A percentile compares a stretch with the other conserved stretches of the same genome.
phyloP scores from a whole-genome alignment of 2,329 filamentous ascomycete species.

The Diaporthe vaccinii region DNA sequence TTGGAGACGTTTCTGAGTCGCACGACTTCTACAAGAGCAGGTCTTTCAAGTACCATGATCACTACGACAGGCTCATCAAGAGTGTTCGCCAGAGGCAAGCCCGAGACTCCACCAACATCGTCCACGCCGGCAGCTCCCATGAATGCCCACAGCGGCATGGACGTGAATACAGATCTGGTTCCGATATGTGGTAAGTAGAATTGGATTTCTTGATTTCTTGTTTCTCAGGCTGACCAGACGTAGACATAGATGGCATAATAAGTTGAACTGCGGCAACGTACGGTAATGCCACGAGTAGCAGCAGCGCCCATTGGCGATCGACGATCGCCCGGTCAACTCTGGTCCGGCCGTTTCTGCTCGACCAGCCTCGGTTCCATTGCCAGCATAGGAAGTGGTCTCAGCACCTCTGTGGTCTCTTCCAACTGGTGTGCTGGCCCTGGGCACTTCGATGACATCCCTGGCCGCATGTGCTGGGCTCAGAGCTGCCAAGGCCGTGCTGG shows the following conservation, averaged over 20 bases:
- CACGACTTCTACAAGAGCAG: too few relatives aligned
- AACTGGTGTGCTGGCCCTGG: slow-evolving; percentile 3
- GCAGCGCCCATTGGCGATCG: slow-evolving; percentile 27
- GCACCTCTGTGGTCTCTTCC: not conserved
- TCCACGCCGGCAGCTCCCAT: not conserved
- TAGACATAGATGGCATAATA: too few relatives aligned
- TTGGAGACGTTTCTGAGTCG: too few relatives aligned
- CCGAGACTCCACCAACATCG: too few relatives aligned
- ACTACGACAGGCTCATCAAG: too few relatives aligned
- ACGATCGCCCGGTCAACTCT: slow-evolving; percentile 22
- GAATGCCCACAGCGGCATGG: not conserved
- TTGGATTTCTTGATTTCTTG: too few relatives aligned
- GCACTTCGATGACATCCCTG: not conserved
- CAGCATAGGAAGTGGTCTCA: not conserved
- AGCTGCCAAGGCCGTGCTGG: slow-evolving; percentile 9
- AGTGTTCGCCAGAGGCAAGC: too few relatives aligned
- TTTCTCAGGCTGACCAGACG: too few relatives aligned
- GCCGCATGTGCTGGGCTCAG: not conserved
- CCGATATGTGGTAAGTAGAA: too few relatives aligned
- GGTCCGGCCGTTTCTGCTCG: not conserved
- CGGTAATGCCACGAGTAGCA: slow-evolving; percentile 57
- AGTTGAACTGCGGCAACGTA: too few relatives aligned
- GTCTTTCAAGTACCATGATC: too few relatives aligned
- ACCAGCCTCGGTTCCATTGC: not conserved
- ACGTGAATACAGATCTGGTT: too few relatives aligned